Evolutionary conservation across 768 basidiomycete species (phyloP), one percentile per base, ranked within the genome.

Genomic region (Daedaleopsis sinensis): DNA sequence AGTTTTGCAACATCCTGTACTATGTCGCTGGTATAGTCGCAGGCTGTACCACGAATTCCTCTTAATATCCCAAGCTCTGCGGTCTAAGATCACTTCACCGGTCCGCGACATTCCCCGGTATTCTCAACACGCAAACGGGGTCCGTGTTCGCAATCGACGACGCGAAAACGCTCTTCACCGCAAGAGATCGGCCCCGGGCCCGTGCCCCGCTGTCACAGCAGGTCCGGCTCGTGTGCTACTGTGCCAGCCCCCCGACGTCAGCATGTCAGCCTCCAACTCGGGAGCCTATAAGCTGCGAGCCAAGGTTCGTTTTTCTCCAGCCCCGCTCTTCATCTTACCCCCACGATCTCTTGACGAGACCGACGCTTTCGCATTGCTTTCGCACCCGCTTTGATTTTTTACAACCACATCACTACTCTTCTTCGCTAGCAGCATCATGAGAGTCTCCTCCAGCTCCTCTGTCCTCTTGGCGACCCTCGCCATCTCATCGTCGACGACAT

Each of bases 391-490:
- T 52, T 58, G 16, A 39, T 60, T 52, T 58, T 43, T 54, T 49
- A 46, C 51, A 43, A 61, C 35, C 21, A 46, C 46, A 42, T 37
- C 38, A 3, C 42, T 48, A 27, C 16, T 24, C 58, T 60, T 52
- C 46, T 18, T n/a, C 52, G n/a, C 42, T 50, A 53, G 42, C 27
- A 19, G 18, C 58, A 55, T 44, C 52, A 72, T 72, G 71, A 66
- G 58, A 57, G 37, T 71, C 49, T 63, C 68, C 13, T 58, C 71
- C 38, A 68, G 70, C 59, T 71, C 70, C 37, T 71, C 71, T 15
- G 39, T 72, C 48, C 19, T 72, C 50, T 57, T 72, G 46, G 70
- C 68, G 12, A 60, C 68, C n/a, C 63, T 72, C 42, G 71, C 70
- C 15, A 54, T 62, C 32, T 58, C 66, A 1, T 68, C 71, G 18